These are phyloP conservation scores for Coniochaeta pulveracea DNA, from an alignment of 2,329 filamentous ascomycete genomes.

Conservation along the genomic window DNA sequence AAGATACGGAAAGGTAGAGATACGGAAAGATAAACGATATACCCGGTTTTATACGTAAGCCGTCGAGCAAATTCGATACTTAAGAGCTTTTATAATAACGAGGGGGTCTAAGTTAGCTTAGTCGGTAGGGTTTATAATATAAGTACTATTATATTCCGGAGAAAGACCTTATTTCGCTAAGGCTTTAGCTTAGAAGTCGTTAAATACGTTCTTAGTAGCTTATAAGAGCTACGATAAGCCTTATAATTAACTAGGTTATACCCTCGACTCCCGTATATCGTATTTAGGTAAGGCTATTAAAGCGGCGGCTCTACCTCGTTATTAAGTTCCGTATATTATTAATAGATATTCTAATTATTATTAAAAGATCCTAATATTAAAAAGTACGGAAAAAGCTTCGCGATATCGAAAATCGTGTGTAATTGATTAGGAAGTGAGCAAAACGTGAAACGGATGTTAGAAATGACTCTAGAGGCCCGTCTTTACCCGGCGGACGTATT, in stretches of 20 bases:
- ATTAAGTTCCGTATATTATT: not conserved
- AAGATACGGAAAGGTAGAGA: too few relatives aligned
- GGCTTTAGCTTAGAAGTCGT: not conserved
- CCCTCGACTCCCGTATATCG: not conserved
- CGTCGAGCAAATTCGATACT: not conserved
- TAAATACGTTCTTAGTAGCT: not conserved
- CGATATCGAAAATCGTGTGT: too few relatives aligned
- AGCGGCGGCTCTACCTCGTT: not conserved
- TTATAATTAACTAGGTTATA: not conserved
- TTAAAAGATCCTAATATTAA: too few relatives aligned
- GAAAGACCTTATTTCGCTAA: not conserved
- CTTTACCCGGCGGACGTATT: too few relatives aligned
- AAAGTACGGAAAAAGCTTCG: too few relatives aligned
- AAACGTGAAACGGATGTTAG: too few relatives aligned
- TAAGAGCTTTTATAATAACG: not conserved
- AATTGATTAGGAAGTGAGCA: too few relatives aligned
- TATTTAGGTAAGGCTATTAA: not conserved
- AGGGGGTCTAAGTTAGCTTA: not conserved
- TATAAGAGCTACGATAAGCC: not conserved
- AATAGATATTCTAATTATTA: not conserved
- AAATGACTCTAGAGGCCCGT: too few relatives aligned
- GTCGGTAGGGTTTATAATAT: not conserved
- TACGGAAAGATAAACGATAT: too few relatives aligned
- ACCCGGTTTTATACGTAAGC: not conserved
- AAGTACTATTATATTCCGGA: not conserved